Evolutionary conservation across 2,329 filamentous ascomycete species (phyloP).

Genomic region (Cercospora sp.): DNA sequence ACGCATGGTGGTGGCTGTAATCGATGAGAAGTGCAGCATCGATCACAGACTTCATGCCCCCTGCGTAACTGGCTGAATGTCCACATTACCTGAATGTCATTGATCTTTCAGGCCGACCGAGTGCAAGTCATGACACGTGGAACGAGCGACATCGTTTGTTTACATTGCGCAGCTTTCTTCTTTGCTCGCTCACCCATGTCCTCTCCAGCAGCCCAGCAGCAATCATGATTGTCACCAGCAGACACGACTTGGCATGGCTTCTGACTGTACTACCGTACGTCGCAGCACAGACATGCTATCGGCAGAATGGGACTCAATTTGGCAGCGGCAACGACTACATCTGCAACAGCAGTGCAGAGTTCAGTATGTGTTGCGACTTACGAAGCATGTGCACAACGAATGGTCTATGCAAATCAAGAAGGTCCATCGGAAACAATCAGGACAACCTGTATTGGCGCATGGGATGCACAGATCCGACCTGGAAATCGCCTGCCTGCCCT

Average conservation of each 20-base stretch:
- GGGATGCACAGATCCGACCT: not conserved
- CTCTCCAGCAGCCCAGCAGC: too few species aligned
- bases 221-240: not conserved
- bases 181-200: too few species aligned
- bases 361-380: not conserved
- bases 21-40: too few species aligned
- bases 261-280: not conserved
- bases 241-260: not conserved
- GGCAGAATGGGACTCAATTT: not conserved
- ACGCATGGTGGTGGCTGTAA: too few species aligned
- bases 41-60: too few species aligned
- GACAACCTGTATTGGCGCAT: not conserved
- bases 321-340: not conserved
- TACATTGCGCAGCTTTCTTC: too few species aligned
- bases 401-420: not conserved
- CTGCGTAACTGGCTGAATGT: too few species aligned
- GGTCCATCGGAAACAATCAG: not conserved
- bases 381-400: not conserved
- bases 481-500: not conserved
- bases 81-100: too few species aligned
- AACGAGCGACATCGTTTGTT: too few species aligned
- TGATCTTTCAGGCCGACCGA: too few species aligned
- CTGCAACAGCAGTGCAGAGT: not conserved
- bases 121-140: too few species aligned
- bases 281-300: not conserved